phyloP scores from a whole-genome alignment of 2,329 filamentous ascomycete genomes.

The Chrysosporium keratinophilum region DNA sequence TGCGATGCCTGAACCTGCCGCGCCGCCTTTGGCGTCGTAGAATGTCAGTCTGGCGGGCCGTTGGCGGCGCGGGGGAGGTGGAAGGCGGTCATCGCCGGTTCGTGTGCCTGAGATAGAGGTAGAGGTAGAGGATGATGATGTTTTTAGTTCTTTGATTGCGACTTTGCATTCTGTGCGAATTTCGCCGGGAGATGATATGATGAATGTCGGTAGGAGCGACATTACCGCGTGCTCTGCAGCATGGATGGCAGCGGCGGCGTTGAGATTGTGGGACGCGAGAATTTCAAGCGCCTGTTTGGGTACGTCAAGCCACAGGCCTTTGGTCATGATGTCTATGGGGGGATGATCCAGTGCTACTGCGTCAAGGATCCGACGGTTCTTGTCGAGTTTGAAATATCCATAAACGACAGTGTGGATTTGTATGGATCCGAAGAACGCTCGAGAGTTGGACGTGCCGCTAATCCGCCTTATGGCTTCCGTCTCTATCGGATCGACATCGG shows the following conservation, averaged over 20 bases:
- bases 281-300: conserved; percentile 70
- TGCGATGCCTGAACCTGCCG: conserved; percentile 72
- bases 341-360: conserved; percentile 89
- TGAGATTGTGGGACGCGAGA: conserved; percentile 58
- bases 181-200: conserved; percentile 80
- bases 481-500: conserved; percentile 85
- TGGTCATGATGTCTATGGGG: conserved; percentile 70
- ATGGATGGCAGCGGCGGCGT: conserved; percentile 83
- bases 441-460: conserved; percentile 45
- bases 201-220: conserved; percentile 77
- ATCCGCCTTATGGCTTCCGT: conserved; percentile 78
- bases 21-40: conserved; percentile 87
- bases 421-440: conserved; percentile 77
- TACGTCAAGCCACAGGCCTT: conserved; percentile 93
- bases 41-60: conserved; percentile 82
- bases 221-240: conserved; percentile 88
- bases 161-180: conserved; percentile 92
- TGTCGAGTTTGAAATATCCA: conserved; percentile 96
- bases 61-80: conserved; percentile 49
- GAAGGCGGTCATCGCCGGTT: conserved; percentile 19
- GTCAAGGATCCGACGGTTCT: conserved; percentile 72
- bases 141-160: conserved; percentile 68
- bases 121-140: too few species aligned
- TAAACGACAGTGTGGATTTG: conserved; percentile 82
- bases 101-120: conserved; percentile 19